Conservation (phyloP, 2,329 filamentous ascomycete genomes). For the Bertia moriformis region DNA sequence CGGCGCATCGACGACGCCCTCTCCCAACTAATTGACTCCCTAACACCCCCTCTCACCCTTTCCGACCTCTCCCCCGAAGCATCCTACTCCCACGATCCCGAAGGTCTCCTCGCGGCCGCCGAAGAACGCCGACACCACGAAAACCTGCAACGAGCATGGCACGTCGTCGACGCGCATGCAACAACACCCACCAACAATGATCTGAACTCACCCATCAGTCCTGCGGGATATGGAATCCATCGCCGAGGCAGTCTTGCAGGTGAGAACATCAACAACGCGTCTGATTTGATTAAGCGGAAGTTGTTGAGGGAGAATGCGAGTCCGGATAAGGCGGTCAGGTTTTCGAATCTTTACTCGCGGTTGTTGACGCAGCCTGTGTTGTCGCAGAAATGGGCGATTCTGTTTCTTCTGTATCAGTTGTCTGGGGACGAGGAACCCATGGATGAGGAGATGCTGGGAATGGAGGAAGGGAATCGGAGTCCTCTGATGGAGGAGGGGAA, state of each 20-base stretch:
- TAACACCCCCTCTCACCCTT: conserved; percentile 15
- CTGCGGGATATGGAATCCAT: conserved; percentile 3
- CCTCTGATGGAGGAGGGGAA: conserved; percentile 1
- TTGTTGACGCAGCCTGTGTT: neutral
- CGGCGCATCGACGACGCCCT: conserved; percentile 25
- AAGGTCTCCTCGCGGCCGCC: conserved; percentile 16
- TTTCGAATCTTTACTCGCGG: neutral
- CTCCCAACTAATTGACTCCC: conserved; percentile 22
- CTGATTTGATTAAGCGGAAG: neutral
- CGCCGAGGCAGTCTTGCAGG: neutral
- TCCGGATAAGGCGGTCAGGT: neutral
- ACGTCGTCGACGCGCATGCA: conserved; percentile 15
- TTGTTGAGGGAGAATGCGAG: neutral
- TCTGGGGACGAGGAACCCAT: neutral
- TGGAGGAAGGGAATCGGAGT: neutral
- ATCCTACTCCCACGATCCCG: conserved; percentile 14
- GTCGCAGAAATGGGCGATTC: conserved; percentile 1
- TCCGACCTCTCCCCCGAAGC: conserved; percentile 4
- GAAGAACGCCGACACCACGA: conserved; percentile 19
- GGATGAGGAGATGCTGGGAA: neutral
- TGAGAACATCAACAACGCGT: neutral
- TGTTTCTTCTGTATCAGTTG: neutral
- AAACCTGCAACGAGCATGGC: conserved; percentile 19
- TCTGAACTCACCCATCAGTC: conserved; percentile 10
- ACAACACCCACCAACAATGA: conserved; percentile 7